Conservation (phyloP, 257 asterid genomes). For the Linderniella brevidens region DNA sequence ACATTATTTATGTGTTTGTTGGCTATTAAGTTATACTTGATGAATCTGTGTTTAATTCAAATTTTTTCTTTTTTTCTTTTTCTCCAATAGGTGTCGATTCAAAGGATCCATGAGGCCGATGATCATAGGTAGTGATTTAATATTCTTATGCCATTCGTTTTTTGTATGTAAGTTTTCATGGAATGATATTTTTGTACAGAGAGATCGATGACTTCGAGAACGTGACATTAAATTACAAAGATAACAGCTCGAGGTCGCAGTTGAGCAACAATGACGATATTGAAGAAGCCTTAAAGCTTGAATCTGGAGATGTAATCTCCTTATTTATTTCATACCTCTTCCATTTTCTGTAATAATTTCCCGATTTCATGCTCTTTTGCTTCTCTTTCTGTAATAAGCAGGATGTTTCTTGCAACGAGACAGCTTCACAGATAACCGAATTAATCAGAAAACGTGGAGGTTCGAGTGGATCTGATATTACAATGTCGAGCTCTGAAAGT, state of each 20-base stretch:
- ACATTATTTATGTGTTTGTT: not conserved
- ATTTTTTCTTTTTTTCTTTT: conserved; percentile 1
- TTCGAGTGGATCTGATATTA: conserved; percentile 80
- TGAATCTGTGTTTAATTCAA: not conserved
- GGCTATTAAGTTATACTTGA: conserved; percentile 6
- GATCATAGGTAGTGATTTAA: conserved; percentile 29
- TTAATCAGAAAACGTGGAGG: conserved; percentile 31
- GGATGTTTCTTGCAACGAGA: conserved; percentile 22
- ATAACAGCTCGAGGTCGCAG: conserved; percentile 55
- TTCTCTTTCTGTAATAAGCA: not conserved
- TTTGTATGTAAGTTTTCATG: conserved; percentile 1
- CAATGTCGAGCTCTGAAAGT: conserved; percentile 69
- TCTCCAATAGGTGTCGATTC: conserved; percentile 71
- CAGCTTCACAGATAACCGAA: conserved; percentile 22
- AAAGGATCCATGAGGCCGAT: conserved; percentile 42
- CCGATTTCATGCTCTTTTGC: not conserved
- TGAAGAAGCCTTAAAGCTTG: conserved; percentile 22
- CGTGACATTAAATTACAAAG: conserved; percentile 31
- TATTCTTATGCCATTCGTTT: not conserved
- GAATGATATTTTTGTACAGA: conserved; percentile 19
- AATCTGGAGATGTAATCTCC: conserved; percentile 26
- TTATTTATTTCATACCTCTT: conserved; percentile 14
- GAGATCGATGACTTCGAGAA: conserved; percentile 50
- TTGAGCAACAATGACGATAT: conserved; percentile 33
- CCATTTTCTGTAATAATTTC: conserved; percentile 1